Percentiles rank a stretch among this genome's conserved stretches.
phyloP scores from a whole-genome alignment of 148 eudicot genomes.

The Rhododendron molle region DNA sequence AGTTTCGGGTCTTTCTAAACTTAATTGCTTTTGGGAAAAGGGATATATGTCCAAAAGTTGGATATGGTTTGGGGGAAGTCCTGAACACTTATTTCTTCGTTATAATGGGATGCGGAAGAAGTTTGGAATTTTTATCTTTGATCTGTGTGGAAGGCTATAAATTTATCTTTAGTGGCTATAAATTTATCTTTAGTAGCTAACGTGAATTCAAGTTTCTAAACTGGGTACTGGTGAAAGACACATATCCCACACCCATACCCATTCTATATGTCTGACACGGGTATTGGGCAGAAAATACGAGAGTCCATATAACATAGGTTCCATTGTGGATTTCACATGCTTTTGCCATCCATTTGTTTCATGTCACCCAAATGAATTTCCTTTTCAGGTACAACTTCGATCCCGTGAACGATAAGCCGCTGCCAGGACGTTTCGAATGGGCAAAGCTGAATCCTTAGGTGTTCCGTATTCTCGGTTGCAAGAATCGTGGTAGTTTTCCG shows the following conservation, averaged over 20 bases:
- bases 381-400: constrained; percentile 56
- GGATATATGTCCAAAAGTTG: not conserved
- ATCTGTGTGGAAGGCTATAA: not conserved
- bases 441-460: constrained; percentile 26
- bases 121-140: not conserved
- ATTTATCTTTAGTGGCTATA: not conserved
- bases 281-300: not conserved
- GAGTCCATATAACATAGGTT: not conserved
- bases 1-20: not conserved
- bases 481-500: constrained; percentile 8
- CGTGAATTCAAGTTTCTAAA: not conserved
- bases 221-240: not conserved
- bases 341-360: not conserved
- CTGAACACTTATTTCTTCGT: not conserved
- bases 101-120: not conserved
- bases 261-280: not conserved
- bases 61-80: not conserved
- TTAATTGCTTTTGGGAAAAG: not conserved
- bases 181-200: not conserved
- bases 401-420: constrained; percentile 44
- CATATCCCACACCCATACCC: not conserved
- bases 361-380: not conserved
- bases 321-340: not conserved
- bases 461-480: constrained; percentile 9
- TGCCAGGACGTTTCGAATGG: constrained; percentile 55